Base-by-base conservation (phyloP, 805 yeast genomes). In the Debaryomyces maramus region DNA sequence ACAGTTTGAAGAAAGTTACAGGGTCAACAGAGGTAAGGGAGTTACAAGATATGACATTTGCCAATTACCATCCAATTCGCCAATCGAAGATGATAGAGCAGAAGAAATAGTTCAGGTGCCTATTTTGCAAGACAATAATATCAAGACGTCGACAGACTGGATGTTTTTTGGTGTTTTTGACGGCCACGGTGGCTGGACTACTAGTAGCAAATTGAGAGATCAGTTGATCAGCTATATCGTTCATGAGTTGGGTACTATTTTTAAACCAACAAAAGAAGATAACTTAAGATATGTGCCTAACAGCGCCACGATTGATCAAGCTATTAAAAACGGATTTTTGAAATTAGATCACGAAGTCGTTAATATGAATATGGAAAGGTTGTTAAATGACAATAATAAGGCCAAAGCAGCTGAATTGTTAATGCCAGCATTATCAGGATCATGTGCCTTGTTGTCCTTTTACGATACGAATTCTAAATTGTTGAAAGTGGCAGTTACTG, bases 141-240 rank as follows among this genome's bases (percentile, higher is more conserved):
- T 70, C 34, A 75, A 48, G 71, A 74, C 61, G 52, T 66, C 52
- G 49, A 73, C 65, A 0, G 97, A 91, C 60, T 84, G 97, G 85
- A 85, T 86, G 77, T 88, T 93, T 57, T 93, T 95, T 78, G 96
- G 98, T 4, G 80, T 93, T 0, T 91, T 84, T 58, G 99, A 93
- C 62, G 99, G 99, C 9, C 99, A 93, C 63, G 89, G 96, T 3
- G 99, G 99, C 16, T 89, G 95, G 81, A 86, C 87, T 48, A 93
- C 99, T 1, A 81, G 91, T 41, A 77, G 86, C n/a, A 87, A 83
- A 58, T 73, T 93, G 45, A 75, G 95, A 45, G 93, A 88, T 48
- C 81, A 81, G 48, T 70, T 93, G 48, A 80, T 93, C 20, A 79
- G 80, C 40, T 78, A 75, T 50, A 93, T 93, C n/a, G 78, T 89